These are phyloP conservation scores for Russula griseocarnosa DNA, from an alignment of 768 basidiomycete species.

Conservation along the genomic window DNA sequence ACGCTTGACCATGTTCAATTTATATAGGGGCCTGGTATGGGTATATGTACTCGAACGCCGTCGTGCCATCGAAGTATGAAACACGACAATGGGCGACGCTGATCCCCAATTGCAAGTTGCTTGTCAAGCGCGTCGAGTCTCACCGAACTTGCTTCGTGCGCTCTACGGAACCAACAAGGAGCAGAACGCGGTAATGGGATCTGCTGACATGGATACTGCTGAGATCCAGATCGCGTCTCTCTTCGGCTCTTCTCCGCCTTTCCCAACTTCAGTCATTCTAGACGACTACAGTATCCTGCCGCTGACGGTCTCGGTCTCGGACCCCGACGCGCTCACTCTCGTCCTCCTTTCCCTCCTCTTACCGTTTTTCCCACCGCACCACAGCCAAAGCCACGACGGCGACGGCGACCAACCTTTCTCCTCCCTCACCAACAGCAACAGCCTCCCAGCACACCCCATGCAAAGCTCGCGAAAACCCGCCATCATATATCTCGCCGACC, in stretches of 20 bases:
- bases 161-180: constrained; percentile 52
- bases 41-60: constrained; percentile 84
- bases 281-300: constrained; percentile 38
- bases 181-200: constrained; percentile 72
- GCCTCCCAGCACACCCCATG: constrained; percentile 51
- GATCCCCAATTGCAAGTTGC: constrained; percentile 62
- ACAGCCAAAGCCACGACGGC: constrained; percentile 13
- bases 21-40: constrained; percentile 75
- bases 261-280: constrained; percentile 64
- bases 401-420: constrained; percentile 31
- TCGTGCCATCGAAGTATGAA: constrained; percentile 75
- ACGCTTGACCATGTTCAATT: not conserved
- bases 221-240: constrained; percentile 75
- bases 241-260: constrained; percentile 80
- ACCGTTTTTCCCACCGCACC: constrained; percentile 28
- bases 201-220: constrained; percentile 60
- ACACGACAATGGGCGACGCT: constrained; percentile 66
- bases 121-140: constrained; percentile 41
- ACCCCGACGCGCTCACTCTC: constrained; percentile 38
- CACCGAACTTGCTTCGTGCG: constrained; percentile 67
- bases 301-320: constrained; percentile 28
- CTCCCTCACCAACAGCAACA: constrained; percentile 39
- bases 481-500: constrained; percentile 56
- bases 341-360: constrained; percentile 43
- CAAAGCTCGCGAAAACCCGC: constrained; percentile 64